Evolutionary conservation across 768 basidiomycete species (phyloP), one percentile per base, ranked within the genome.

Genomic region (Neoboletus subvelutipes): DNA sequence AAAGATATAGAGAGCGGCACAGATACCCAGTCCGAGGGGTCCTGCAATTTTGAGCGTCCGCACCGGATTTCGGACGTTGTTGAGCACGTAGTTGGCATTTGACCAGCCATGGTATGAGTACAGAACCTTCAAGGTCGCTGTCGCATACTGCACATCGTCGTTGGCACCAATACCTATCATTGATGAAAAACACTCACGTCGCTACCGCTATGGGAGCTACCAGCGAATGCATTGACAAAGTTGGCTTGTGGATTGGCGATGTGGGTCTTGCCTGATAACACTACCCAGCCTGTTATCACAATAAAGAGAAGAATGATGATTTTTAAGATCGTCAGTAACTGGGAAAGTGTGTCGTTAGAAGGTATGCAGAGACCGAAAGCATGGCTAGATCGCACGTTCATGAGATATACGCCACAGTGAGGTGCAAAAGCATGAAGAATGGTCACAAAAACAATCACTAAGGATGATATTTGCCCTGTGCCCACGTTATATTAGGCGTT

Each of bases 41-140:
- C 80, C 84, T 0, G 84, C 83, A 36, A 85, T 83, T 67, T 82
- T 83, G 51, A 86, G 77, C 9, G 84, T 86, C 43, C 81, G 77
- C 2, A 84, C 75, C 0, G 84, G 84, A 60, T 84, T 72, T 58
- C 78, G 80, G 50, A 86, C 82, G 11, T 85, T 82, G 68, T 83
- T 84, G 55, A 85, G 68, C 7, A 58, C 83, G 50, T 83, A 83
- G 64, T 84, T 84, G 46, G 80, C 78, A 47, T 80, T 81, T 4
- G 80, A 80, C 83, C 83, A 85, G 8, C 83, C 83, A 4, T 67
- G 33, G 51, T 78, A 81, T 1, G 78, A 66, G 56, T 76, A 74
- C 18, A 86, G 71, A 24, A 85, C 81, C 60, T 85, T 84, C 77
- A 83, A 83, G 2, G 76, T 83, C 4, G 82, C 84, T 1, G 83